Evolutionary conservation across 805 yeast genomes (phyloP).

Genomic region (Suhomyces emberorum): DNA sequence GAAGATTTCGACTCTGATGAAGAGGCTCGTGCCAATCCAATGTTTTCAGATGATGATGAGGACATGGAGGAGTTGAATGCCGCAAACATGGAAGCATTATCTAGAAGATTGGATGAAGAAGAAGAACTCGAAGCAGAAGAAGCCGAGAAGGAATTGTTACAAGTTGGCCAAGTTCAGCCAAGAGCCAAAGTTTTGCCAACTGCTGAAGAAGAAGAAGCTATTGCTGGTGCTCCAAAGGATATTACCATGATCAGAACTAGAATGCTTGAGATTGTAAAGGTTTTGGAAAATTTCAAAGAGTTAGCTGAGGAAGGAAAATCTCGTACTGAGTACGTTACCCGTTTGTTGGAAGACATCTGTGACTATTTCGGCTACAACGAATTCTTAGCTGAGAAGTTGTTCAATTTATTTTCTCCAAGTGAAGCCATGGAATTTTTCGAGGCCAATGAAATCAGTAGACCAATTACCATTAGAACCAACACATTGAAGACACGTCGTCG

Average conservation of each 20-base stretch:
- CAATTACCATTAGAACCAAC: conserved; percentile 96
- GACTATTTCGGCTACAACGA: conserved; percentile 92
- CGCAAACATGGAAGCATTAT: conserved; percentile 77
- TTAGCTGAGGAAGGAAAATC: conserved; percentile 83
- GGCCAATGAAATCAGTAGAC: conserved; percentile 96
- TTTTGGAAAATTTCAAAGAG: conserved; percentile 82
- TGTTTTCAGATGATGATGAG: conserved; percentile 73
- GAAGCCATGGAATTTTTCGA: conserved; percentile 98
- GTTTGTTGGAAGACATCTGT: conserved; percentile 81
- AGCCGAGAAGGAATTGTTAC: conserved; percentile 54
- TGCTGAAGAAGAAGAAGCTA: conserved; percentile 56
- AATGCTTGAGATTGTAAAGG: conserved; percentile 93
- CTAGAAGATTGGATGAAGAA: conserved; percentile 60
- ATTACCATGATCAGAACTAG: conserved; percentile 83
- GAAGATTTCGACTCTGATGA: conserved; percentile 58
- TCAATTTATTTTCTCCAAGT: conserved; percentile 85
- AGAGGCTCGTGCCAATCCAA: conserved; percentile 57
- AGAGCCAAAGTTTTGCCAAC: conserved; percentile 76
- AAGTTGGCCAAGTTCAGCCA: conserved; percentile 60
- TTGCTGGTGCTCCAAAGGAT: conserved; percentile 60
- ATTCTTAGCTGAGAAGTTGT: conserved; percentile 89
- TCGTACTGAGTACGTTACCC: conserved; percentile 76
- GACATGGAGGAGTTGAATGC: conserved; percentile 68
- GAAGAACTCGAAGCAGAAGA: conserved; percentile 48
- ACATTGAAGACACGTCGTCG: conserved; percentile 92